phyloP scores from a whole-genome alignment of 208 protist genomes.

The Leishmania tarentolae region DNA sequence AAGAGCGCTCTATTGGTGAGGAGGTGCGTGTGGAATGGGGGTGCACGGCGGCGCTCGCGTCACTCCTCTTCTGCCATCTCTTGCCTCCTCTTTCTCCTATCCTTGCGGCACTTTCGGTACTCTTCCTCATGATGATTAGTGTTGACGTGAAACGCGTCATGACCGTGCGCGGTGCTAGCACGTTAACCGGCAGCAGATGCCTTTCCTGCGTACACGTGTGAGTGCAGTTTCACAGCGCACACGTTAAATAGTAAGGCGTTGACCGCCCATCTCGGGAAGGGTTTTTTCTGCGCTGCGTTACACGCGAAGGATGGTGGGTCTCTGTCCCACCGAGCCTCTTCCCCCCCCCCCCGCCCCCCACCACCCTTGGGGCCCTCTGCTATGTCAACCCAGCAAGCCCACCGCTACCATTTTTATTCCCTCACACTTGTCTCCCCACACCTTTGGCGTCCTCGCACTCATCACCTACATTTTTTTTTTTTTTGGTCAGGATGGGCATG shows the following conservation, averaged over 20 bases:
- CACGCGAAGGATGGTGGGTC: background rate
- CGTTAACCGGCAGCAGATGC: background rate
- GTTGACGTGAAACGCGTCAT: background rate
- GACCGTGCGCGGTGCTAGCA: background rate
- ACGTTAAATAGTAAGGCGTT: background rate
- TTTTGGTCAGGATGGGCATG: background rate
- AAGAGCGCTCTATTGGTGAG: background rate
- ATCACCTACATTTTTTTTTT: background rate
- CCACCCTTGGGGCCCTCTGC: background rate
- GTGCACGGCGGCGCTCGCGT: background rate
- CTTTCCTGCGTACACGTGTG: background rate
- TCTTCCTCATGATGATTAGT: background rate
- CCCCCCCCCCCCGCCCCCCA: background rate
- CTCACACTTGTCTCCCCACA: background rate
- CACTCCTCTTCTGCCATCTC: background rate
- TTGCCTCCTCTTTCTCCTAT: background rate
- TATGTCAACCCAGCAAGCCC: background rate
- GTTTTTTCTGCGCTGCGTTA: background rate
- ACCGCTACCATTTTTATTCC: background rate
- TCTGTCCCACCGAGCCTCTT: background rate
- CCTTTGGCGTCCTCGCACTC: background rate
- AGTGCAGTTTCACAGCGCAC: background rate
- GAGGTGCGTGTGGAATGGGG: background rate
- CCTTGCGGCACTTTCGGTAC: background rate
- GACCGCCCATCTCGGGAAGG: background rate